Evolutionary conservation across 176 grass and related monocot genomes (phyloP), one percentile per base, ranked within the genome.

Genomic region (Lolium rigidum): DNA sequence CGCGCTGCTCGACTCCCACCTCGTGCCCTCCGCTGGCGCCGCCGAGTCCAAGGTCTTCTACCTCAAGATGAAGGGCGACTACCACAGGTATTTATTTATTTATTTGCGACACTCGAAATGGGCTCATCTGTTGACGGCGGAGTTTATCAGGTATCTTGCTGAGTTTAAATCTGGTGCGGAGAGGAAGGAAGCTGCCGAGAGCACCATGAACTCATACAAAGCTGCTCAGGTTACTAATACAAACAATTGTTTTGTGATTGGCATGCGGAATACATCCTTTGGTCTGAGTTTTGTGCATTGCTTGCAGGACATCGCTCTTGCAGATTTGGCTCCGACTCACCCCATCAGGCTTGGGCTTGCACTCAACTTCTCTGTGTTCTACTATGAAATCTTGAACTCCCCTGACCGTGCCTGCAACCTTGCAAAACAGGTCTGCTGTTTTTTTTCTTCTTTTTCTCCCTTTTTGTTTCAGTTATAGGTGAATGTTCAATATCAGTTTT

Each of bases 61-160:
- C 87, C 94, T 95, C 78, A 95, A 93, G 86, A 95, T 95, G 94
- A 95, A 95, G 91, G 94, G 94, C 14, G 94, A 95, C 86, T 95
- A 95, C 61, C 91, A 95, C 86, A 91, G 94, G 31, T 35, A 35
- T 35, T 35, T 35, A 35, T 35, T 35, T 35, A 35, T 13, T 49
- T 81, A 37, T 81, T 67, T 35, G 24, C 22, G 10, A 80, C 44
- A 70, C 51, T 31, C 73, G 2, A 74, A 59, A 15, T 6, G 43
- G 60, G 28, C 28, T 22, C 26, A 69, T n/a, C 51, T 64, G 74
- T 72, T 80, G 38, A 35, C 35, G 56, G 5, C 47, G 26, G 43
- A n/a, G n/a, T 26, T 86, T 28, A 84, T 69, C 11, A 93, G 94
- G 91, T 95, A 95, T 50, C 81, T 95, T 41, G 94, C 94, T 10